Percentiles rank a stretch among this genome's conserved stretches.
phyloP scores from a whole-genome alignment of 331 rosid species.

The Malus hybrid region DNA sequence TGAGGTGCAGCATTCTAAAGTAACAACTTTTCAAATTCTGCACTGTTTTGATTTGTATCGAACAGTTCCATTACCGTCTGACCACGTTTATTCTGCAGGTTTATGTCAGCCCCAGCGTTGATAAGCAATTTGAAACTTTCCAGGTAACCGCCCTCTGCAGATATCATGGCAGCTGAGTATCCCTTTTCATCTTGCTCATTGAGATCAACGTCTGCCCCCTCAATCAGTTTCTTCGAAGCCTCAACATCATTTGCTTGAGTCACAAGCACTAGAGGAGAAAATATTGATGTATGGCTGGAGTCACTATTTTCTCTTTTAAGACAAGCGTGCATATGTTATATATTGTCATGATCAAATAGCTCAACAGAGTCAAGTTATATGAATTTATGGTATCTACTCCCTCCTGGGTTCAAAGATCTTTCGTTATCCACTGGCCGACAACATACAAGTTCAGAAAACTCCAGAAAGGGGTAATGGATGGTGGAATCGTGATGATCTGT shows the following conservation, averaged over 20 bases:
- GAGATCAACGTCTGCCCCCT: slow-evolving; percentile 15
- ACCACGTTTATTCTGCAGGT: slow-evolving; percentile 23
- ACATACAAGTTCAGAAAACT: too few relatives aligned
- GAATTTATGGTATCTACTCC: too few relatives aligned
- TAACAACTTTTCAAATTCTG: too few relatives aligned
- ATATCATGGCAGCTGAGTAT: slow-evolving; percentile 21
- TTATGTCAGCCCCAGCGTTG: slow-evolving; percentile 44
- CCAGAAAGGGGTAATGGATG: too few relatives aligned
- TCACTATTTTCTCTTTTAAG: too few relatives aligned
- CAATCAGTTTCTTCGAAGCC: slow-evolving; percentile 38
- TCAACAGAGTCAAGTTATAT: too few relatives aligned
- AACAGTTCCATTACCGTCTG: slow-evolving; percentile 33
- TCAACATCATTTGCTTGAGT: slow-evolving; percentile 28
- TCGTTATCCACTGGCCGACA: too few relatives aligned
- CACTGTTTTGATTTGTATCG: background rate
- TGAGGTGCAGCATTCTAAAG: too few relatives aligned
- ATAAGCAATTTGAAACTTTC: slow-evolving; percentile 34
- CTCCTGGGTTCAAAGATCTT: too few relatives aligned
- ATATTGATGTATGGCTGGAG: slow-evolving; percentile 17
- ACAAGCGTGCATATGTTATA: too few relatives aligned
- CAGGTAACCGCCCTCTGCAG: slow-evolving; percentile 7
- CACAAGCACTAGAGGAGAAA: slow-evolving; percentile 33
- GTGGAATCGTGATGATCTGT: too few relatives aligned
- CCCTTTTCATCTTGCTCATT: slow-evolving; percentile 26
- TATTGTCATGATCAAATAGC: too few relatives aligned